Evolutionary conservation across 140 eudicot genomes (phyloP), one percentile per base, ranked within the genome.

Genomic region (Senecio squalidus): DNA sequence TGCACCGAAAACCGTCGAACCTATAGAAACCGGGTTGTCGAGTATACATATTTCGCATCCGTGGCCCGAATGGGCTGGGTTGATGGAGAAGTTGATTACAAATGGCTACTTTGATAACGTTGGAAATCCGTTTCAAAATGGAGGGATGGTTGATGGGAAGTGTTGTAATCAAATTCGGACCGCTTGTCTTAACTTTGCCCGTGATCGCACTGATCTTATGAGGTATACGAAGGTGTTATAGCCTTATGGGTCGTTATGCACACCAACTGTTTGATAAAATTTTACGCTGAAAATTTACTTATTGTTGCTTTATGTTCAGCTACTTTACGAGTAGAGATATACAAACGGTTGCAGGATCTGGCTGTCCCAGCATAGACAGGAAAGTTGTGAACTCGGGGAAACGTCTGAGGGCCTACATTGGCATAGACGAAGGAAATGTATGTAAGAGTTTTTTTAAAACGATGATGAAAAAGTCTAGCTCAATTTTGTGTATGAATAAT

Each of bases 341-440:
- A 47, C 18, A 66, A 68, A 65, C 18, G 25, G 55, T 89, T 65
- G 92, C 87, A 25, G 88, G 82, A 54, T 71, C 74, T 27, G 95
- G 97, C 55, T 89, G 97, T 58, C 95, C 92, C 22, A 74, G 76
- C 68, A 47, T 55, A 16, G 97, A 89, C 34, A 75, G 97, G 76
- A 89, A 84, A 77, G 92, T 89, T 68, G 92, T 84, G 55, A 89
- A 89, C 79, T 84, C 95, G 1, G 95, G 86, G 58, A 89, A 89
- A 75, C 95, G 97, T 49, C 70, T 89, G 38, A 77, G 92, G 77
- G 88, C 83, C 50, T 77, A 71, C 60, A 63, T 82, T 5, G 78
- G 82, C 33, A 47, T 89, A 1, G 80, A 84, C 45, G 97, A 84
- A 73, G 88, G 80, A 82, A 82, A 82, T 76, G 97, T 84, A 79